Percentiles rank a stretch among this genome's conserved stretches.
phyloP scores from a whole-genome alignment of 495 filamentous ascomycete genomes.

The Trichoderma orchidacearum region DNA sequence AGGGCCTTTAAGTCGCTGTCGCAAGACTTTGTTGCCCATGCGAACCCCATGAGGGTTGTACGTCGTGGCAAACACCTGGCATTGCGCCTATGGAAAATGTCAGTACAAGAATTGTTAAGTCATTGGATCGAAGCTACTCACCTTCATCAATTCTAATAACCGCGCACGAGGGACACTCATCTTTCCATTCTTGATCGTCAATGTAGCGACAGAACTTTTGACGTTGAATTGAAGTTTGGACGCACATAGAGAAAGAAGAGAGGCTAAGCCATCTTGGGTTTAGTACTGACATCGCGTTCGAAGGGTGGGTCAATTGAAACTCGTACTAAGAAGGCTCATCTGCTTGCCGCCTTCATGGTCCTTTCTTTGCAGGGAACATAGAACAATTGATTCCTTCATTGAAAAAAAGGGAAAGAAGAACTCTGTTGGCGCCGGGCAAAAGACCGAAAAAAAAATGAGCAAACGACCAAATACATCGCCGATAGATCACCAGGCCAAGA shows the following conservation, averaged over 20 bases:
- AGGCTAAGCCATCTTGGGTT: not conserved
- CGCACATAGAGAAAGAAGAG: not conserved
- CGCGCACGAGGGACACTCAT: conserved; percentile 66
- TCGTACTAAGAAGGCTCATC: not conserved
- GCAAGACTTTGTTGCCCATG: conserved; percentile 76
- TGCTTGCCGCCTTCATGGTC: too few species aligned
- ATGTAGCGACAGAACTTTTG: not conserved
- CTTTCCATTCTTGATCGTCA: conserved; percentile 13
- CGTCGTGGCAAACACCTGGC: conserved; percentile 77
- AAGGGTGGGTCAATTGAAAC: not conserved
- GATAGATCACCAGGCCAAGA: not conserved
- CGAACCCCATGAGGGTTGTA: conserved; percentile 76
- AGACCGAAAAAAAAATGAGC: too few species aligned
- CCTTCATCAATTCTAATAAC: conserved; percentile 68
- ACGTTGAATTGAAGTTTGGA: conserved; percentile 2
- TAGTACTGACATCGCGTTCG: not conserved
- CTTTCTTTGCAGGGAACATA: not conserved
- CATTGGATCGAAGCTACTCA: conserved; percentile 15
- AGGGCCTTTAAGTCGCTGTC: conserved; percentile 70
- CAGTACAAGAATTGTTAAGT: too few species aligned
- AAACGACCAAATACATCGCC: conserved; percentile 10
- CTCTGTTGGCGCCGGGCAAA: too few species aligned
- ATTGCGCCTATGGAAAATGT: conserved; percentile 58
- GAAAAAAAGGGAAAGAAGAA: too few species aligned
- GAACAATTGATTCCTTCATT: too few species aligned